Percentiles rank a stretch among this genome's conserved stretches.
phyloP scores from a whole-genome alignment of 345 rosid species.

The Euphorbia tirucalli region DNA sequence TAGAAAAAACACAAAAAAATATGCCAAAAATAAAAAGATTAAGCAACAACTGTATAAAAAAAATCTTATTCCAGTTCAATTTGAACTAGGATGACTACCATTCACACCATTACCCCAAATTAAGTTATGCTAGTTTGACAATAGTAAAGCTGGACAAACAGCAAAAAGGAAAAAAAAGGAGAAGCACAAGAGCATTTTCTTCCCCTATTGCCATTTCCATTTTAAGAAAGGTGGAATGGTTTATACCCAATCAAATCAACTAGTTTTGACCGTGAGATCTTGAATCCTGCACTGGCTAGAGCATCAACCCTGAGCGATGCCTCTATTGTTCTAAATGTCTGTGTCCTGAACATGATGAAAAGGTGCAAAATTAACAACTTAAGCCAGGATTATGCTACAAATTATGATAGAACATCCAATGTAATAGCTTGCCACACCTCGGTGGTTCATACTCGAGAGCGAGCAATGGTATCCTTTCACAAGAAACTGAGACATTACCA shows the following conservation, averaged over 20 bases:
- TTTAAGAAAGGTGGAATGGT: neutral
- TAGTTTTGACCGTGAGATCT: constrained; percentile 82
- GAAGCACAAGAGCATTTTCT: neutral
- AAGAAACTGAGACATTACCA: constrained; percentile 78
- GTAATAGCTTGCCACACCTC: constrained; percentile 51
- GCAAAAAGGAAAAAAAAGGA: too few relatives aligned
- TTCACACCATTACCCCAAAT: neutral
- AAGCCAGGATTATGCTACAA: constrained; percentile 7
- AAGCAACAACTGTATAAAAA: too few relatives aligned
- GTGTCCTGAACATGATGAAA: constrained; percentile 54
- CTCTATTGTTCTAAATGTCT: constrained; percentile 69
- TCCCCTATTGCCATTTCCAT: neutral
- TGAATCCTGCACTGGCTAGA: constrained; percentile 96
- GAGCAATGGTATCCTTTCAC: constrained; percentile 71
- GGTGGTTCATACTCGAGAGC: constrained; percentile 89
- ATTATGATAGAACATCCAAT: neutral
- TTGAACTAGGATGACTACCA: neutral
- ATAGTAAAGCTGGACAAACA: neutral
- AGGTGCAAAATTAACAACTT: neutral
- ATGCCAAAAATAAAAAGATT: too few relatives aligned
- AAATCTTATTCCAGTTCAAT: neutral
- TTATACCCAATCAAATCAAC: constrained; percentile 72
- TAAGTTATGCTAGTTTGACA: neutral
- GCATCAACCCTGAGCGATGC: constrained; percentile 94
- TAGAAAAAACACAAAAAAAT: too few relatives aligned